Evolutionary conservation across 73 alveolate species (phyloP), one percentile per base, ranked within the genome.

Genomic region (Uronychia binucleata): DNA sequence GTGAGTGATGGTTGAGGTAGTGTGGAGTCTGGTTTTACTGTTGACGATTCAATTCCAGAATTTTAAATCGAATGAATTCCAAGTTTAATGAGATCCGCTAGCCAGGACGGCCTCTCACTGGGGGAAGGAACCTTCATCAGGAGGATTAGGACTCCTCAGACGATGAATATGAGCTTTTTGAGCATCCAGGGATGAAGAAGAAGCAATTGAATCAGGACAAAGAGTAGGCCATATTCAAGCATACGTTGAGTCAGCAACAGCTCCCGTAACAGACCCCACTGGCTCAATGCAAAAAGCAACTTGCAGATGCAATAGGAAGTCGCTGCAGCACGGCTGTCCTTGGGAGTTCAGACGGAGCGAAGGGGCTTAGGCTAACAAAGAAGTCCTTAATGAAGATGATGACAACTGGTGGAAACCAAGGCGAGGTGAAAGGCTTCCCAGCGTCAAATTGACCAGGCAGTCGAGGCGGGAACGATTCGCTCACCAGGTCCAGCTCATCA

Each of bases 1-100:
- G 67, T 46, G 67, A 46, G 67, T 46, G 67, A 46, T 46, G 67
- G 67, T 46, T 46, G 67, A 46, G 67, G 67, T 46, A 46, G 67
- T 46, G 67, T 46, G 67, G 67, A 46, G 67, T 5, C n/a, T 5
- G n/a, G 67, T 5, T 5, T 5, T 5, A 46, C 67, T 19, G n/a
- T n/a, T n/a, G n/a, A n/a, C n/a, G n/a, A n/a, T n/a, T n/a, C n/a
- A n/a, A n/a, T n/a, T n/a, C n/a, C n/a, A n/a, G n/a, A n/a, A n/a
- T n/a, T n/a, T n/a, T n/a, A n/a, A n/a, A n/a, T n/a, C n/a, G n/a
- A n/a, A n/a, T 46, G 67, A 46, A 11, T 46, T 11, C n/a, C 67
- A 5, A 46, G 67, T 5, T 46, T 46, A 11, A 5, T 46, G 19
- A 19, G 19, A 46, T 11, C 19, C 67, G 67, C 19, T 46, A 46